Evolutionary conservation across 129 eudicot genomes (phyloP), one percentile per base, ranked within the genome.

Genomic region (carrot (Daucus carota)): DNA sequence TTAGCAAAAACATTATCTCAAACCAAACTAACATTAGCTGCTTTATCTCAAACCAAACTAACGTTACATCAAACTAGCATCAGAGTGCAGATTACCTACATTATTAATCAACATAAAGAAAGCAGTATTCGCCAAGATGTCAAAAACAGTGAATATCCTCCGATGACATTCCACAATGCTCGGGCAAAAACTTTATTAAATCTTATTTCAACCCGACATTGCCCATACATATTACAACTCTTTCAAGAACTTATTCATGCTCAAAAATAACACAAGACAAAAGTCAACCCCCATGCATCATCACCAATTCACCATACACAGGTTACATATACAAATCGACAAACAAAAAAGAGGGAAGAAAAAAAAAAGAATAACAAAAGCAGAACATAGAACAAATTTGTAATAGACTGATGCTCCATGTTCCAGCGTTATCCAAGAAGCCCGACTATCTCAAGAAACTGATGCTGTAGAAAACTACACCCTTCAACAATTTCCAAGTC

Each of bases 301-400:
- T n/a, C n/a, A n/a, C n/a, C n/a, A n/a, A n/a, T n/a, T n/a, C n/a
- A n/a, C 15, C 43, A 67, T 67, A 18, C 44, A 34, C n/a, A 12
- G 45, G 26, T 66, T 66, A 32, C 40, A 36, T 1, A 36, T 36
- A 36, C 44, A 16, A 33, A 31, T 14, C 44, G 33, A 16, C 2
- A 26, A 14, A 62, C 4, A 68, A 2, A 68, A 33, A 33, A 13
- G 0, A 13, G 20, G 22, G 20, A 20, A 20, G 62, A 22, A 32
- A 36, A 68, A 15, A 20, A 67, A 67, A 33, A 34, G 14, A n/a
- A n/a, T n/a, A n/a, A n/a, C n/a, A 32, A 36, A 40, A 9, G 43
- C 38, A 29, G 38, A 62, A 68, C 73, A 68, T 10, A 2, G 74
- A 85, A 82, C 79, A 71, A 74, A 79, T 57, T 59, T 62, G 38